Evolutionary conservation across 805 yeast genomes (phyloP).

Genomic region (baker's yeast (Saccharomyces cerevisiae)): DNA sequence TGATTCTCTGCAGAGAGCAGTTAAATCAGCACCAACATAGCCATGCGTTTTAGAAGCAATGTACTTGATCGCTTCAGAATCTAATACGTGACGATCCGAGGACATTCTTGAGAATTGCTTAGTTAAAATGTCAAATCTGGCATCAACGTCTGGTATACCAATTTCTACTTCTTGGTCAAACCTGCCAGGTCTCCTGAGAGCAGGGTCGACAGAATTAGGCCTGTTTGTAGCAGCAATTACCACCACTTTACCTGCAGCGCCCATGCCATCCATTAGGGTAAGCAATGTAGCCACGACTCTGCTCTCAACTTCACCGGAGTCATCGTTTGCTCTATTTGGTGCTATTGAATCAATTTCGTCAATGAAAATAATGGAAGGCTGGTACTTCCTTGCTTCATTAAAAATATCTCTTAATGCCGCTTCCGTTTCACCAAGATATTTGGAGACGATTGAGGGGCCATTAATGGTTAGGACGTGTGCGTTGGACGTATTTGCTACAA

Average conservation of each 20-base stretch:
- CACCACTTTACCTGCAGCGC: conserved; percentile 55
- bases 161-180: conserved; percentile 85
- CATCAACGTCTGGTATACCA: conserved; percentile 83
- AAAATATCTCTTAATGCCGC: conserved; percentile 72
- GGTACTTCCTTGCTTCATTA: conserved; percentile 74
- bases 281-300: conserved; percentile 83
- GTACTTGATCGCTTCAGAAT: conserved; percentile 44
- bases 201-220: conserved; percentile 61
- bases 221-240: conserved; percentile 68
- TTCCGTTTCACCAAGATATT: conserved; percentile 92
- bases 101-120: conserved; percentile 48
- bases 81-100: conserved; percentile 40
- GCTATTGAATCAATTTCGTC: conserved; percentile 93
- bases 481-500: conserved; percentile 68
- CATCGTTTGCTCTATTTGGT: conserved; percentile 77
- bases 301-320: conserved; percentile 82
- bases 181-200: conserved; percentile 78
- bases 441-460: conserved; percentile 88
- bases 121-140: conserved; percentile 62
- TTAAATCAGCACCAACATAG: conserved; percentile 92
- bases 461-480: conserved; percentile 82
- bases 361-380: conserved; percentile 80
- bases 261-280: conserved; percentile 74
- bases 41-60: conserved; percentile 85
- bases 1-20: conserved; percentile 80